Percentiles rank a stretch among this genome's conserved stretches.
Conservation (phyloP, 1,284 basidiomycete genomes). For the Marasmius oreades region DNA sequence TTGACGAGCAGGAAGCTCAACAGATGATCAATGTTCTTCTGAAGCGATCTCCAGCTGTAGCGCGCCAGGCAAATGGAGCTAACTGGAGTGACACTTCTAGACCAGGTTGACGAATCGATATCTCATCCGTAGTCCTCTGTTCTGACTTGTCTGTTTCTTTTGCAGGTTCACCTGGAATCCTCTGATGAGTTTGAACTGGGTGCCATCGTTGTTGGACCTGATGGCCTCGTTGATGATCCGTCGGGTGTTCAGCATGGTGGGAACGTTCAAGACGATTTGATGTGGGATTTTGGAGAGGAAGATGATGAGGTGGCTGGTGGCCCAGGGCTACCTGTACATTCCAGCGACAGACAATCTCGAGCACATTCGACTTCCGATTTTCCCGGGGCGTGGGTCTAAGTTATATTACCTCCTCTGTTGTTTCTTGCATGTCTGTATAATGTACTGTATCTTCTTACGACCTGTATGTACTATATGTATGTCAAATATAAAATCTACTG, state of each 20-base stretch:
- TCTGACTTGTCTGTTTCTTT: neutral
- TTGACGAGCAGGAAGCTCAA: neutral
- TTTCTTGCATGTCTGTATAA: neutral
- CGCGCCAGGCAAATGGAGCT: neutral
- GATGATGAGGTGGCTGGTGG: neutral
- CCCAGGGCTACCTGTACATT: neutral
- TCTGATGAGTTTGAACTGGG: neutral
- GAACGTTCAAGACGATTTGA: neutral
- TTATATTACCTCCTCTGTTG: neutral
- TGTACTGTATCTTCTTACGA: neutral
- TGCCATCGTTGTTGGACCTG: too few species aligned
- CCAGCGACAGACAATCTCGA: neutral
- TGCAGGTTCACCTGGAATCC: neutral
- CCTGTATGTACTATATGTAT: neutral
- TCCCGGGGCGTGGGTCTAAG: neutral
- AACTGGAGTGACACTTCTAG: neutral
- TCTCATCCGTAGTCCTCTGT: neutral
- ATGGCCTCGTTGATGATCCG: too few species aligned
- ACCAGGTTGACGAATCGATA: neutral
- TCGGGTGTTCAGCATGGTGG: too few species aligned
- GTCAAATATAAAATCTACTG: too few species aligned
- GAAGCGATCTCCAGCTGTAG: neutral
- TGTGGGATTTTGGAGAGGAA: neutral
- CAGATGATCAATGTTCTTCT: neutral
- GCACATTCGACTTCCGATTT: neutral